Evolutionary conservation across 2,329 filamentous ascomycete species (phyloP).

Genomic region (Fusarium domesticum): DNA sequence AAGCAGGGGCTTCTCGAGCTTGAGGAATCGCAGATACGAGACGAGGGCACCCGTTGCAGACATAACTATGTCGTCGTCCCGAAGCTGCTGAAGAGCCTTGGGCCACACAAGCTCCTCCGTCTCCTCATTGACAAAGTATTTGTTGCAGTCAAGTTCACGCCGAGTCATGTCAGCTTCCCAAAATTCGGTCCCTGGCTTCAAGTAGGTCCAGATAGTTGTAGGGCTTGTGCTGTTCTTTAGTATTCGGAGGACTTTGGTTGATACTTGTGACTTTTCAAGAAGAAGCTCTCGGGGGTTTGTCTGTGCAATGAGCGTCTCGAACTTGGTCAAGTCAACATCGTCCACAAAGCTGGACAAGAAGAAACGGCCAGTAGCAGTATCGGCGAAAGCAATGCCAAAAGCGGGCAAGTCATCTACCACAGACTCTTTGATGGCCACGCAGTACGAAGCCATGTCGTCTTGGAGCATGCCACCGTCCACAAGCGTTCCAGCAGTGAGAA

Average conservation of each 20-base stretch:
- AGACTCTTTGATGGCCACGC: slow-evolving; percentile 87
- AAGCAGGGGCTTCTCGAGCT: slow-evolving; percentile 82
- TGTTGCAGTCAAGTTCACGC: slow-evolving; percentile 74
- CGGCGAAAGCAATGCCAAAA: slow-evolving; percentile 91
- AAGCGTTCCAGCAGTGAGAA: slow-evolving; percentile 87
- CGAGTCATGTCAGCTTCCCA: slow-evolving; percentile 81
- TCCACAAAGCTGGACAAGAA: slow-evolving; percentile 89
- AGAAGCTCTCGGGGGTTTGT: slow-evolving; percentile 84
- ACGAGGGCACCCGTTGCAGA: slow-evolving; percentile 87
- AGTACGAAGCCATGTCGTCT: slow-evolving; percentile 96
- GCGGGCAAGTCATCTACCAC: slow-evolving; percentile 70
- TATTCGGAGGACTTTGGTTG: slow-evolving; percentile 85
- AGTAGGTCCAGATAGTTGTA: slow-evolving; percentile 91
- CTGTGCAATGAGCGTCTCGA: slow-evolving; percentile 95
- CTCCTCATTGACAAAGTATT: slow-evolving; percentile 69
- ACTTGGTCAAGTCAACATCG: slow-evolving; percentile 90
- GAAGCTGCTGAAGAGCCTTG: slow-evolving; percentile 64
- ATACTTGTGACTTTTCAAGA: slow-evolving; percentile 82
- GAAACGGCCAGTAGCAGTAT: slow-evolving; percentile 94
- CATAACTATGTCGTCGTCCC: slow-evolving; percentile 78
- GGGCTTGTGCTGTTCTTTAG: slow-evolving; percentile 93
- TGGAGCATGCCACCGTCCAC: slow-evolving; percentile 97
- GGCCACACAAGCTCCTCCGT: slow-evolving; percentile 69
- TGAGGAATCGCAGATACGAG: slow-evolving; percentile 80
- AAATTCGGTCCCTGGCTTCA: slow-evolving; percentile 86